phyloP scores from a whole-genome alignment of 495 filamentous ascomycete species.

The Penicillium lagena region DNA sequence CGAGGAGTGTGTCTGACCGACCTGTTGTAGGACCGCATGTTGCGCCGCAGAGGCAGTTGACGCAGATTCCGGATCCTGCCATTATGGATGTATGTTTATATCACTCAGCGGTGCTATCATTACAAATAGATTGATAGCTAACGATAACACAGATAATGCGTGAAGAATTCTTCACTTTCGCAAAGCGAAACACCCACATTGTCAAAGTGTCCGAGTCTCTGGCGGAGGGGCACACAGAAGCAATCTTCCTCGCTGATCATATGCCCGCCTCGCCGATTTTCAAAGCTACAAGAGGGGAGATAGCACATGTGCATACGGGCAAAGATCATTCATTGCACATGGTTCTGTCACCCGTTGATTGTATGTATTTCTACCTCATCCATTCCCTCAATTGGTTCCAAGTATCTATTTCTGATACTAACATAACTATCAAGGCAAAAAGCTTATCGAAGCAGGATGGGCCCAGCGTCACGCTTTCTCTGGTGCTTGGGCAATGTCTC shows the following conservation, averaged over 20 bases:
- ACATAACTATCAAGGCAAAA: slow-evolving; percentile 38
- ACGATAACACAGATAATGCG: slow-evolving; percentile 17
- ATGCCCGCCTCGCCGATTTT: slow-evolving; percentile 11
- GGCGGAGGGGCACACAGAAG: slow-evolving; percentile 25
- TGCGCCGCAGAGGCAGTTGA: slow-evolving; percentile 29
- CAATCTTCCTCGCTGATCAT: slow-evolving; percentile 20
- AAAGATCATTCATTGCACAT: slow-evolving; percentile 70
- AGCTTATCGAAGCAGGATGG: slow-evolving; percentile 75
- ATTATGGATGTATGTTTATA: slow-evolving; percentile 21
- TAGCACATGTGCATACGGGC: slow-evolving; percentile 67
- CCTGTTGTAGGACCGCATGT: slow-evolving; percentile 28
- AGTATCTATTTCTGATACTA: too few relatives aligned
- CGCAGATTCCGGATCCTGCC: slow-evolving; percentile 17
- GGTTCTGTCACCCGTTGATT: slow-evolving; percentile 69
- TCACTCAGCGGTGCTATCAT: too few relatives aligned
- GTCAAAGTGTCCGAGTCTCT: slow-evolving; percentile 20
- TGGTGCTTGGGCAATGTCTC: slow-evolving; percentile 35
- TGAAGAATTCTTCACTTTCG: slow-evolving; percentile 16
- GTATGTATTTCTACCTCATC: slow-evolving; percentile 9
- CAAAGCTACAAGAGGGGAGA: slow-evolving; percentile 48
- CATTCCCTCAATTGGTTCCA: too few relatives aligned
- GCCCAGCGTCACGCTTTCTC: slow-evolving; percentile 81
- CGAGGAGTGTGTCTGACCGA: slow-evolving; percentile 5
- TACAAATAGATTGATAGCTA: too few relatives aligned
- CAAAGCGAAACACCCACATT: slow-evolving; percentile 22